Evolutionary conservation across 306 rosid species (phyloP).

Genomic region (Acacia confusa): DNA sequence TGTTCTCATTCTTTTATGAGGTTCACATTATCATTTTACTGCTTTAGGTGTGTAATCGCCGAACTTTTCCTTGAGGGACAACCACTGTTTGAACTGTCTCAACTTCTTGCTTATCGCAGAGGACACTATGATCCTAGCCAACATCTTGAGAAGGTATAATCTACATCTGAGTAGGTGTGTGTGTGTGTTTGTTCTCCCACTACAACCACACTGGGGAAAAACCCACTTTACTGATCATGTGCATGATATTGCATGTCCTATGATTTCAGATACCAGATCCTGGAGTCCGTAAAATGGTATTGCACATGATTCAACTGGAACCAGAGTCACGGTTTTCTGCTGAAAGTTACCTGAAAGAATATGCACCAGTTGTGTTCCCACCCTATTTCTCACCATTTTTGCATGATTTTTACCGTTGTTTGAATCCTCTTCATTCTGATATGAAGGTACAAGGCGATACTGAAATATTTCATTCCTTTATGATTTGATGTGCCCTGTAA

Average conservation of each 20-base stretch:
- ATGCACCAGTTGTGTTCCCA: constrained; percentile 76
- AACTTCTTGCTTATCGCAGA: constrained; percentile 97
- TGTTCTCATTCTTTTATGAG: constrained; percentile 18
- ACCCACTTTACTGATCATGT: not conserved
- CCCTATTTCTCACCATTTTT: constrained; percentile 84
- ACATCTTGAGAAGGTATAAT: constrained; percentile 81
- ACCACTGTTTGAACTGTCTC: constrained; percentile 90
- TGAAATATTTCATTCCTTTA: constrained; percentile 2
- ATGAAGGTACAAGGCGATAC: constrained; percentile 66
- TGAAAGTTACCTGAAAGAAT: constrained; percentile 80
- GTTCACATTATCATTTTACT: constrained; percentile 32
- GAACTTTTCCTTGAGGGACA: constrained; percentile 99
- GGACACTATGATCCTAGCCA: constrained; percentile 95
- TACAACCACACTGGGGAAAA: not conserved
- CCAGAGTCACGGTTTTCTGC: constrained; percentile 89
- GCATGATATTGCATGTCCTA: constrained; percentile 22
- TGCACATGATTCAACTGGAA: constrained; percentile 93
- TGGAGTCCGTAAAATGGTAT: constrained; percentile 91
- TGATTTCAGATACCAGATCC: constrained; percentile 82
- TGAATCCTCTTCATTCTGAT: constrained; percentile 90
- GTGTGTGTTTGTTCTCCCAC: not conserved
- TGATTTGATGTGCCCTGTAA: constrained; percentile 32
- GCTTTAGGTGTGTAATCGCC: constrained; percentile 88
- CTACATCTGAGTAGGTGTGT: not conserved
- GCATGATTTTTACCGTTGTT: constrained; percentile 90